Evolutionary conservation across 2,329 filamentous ascomycete genomes (phyloP).

Genomic region (Graphilbum sp.): DNA sequence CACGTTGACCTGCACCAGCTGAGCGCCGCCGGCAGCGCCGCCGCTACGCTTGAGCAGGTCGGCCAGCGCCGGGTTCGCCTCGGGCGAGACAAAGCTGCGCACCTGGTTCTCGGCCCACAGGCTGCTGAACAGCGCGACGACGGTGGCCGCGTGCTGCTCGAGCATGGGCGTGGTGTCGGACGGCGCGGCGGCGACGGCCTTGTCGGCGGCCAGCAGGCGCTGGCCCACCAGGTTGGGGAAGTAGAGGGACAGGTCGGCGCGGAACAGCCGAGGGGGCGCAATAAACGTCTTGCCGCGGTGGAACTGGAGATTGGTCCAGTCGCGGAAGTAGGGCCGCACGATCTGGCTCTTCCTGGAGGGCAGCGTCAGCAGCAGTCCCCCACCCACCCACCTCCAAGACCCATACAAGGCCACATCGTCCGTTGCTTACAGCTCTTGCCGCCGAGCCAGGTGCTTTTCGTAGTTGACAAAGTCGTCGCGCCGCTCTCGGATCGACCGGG

Average conservation of each 20-base stretch:
- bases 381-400: no score
- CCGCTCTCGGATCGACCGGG: conserved; percentile 48
- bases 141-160: conserved; percentile 34
- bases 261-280: conserved; percentile 71
- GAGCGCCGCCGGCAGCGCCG: conserved; percentile 26
- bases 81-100: conserved; percentile 49
- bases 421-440: conserved; percentile 50
- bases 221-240: conserved; percentile 83
- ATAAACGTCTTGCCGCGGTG: conserved; percentile 88
- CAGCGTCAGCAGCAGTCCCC: no score
- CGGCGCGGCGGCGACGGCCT: conserved; percentile 39
- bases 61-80: conserved; percentile 53
- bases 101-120: conserved; percentile 76
- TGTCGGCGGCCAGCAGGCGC: conserved; percentile 47
- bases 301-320: conserved; percentile 72
- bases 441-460: conserved; percentile 63
- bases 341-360: conserved; percentile 59
- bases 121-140: conserved; percentile 70
- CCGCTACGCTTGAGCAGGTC: conserved; percentile 37
- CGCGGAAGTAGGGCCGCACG: conserved; percentile 81
- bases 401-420: no score
- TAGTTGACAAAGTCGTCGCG: conserved; percentile 71
- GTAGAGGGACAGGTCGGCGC: conserved; percentile 64
- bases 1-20: conserved; percentile 75
- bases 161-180: conserved; percentile 63